Evolutionary conservation across 129 eudicot genomes (phyloP).

Genomic region (Apium graveolens): DNA sequence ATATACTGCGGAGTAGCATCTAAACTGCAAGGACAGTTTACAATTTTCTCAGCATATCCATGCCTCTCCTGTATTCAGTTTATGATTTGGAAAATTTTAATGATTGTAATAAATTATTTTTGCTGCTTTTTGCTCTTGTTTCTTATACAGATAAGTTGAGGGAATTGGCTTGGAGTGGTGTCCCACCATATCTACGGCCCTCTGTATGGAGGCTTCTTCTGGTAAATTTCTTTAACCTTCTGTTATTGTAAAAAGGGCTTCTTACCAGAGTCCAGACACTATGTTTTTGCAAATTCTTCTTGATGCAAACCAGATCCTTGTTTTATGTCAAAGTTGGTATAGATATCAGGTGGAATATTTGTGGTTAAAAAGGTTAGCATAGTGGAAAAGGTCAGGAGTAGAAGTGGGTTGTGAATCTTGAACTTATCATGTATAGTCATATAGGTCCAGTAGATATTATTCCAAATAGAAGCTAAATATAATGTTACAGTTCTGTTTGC

Average conservation of each 20-base stretch:
- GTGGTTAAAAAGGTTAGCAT: neutral
- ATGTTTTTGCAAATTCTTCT: neutral
- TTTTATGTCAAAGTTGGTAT: neutral
- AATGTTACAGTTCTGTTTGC: neutral
- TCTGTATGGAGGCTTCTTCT: constrained; percentile 93
- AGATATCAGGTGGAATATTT: neutral
- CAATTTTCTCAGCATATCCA: neutral
- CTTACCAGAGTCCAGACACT: neutral
- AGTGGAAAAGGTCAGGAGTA: neutral
- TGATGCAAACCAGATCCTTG: neutral
- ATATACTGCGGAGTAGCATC: neutral
- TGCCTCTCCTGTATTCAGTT: neutral
- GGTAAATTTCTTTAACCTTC: constrained; percentile 35
- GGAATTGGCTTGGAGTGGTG: constrained; percentile 96
- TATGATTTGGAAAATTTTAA: neutral
- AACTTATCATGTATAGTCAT: neutral
- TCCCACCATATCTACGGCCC: constrained; percentile 86
- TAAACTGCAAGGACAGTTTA: neutral
- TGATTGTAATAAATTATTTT: neutral
- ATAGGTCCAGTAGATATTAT: neutral
- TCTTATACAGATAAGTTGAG: constrained; percentile 72
- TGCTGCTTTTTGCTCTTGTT: constrained; percentile 1
- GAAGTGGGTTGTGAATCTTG: neutral
- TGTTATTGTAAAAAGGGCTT: neutral
- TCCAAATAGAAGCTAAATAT: neutral